phyloP scores from a whole-genome alignment of 192 early-diverging fungal species.

The Entrophospora sp. region DNA sequence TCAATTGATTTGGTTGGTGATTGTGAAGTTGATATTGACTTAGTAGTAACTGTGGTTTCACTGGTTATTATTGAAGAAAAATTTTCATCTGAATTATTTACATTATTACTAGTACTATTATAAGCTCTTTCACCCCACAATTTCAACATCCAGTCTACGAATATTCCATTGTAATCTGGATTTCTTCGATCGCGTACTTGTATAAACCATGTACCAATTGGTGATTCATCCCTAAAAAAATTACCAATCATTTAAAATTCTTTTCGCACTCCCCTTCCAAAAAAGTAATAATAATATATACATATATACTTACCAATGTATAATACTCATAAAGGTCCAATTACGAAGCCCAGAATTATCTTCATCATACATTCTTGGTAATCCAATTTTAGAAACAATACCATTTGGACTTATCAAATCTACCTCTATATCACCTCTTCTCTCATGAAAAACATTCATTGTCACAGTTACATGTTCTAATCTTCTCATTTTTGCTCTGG shows the following conservation, averaged over 20 bases:
- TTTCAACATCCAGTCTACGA: conserved; percentile 59
- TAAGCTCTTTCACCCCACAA: conserved; percentile 71
- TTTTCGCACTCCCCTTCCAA: too few species aligned
- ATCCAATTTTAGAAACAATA: conserved; percentile 59
- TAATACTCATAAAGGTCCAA: conserved; percentile 96
- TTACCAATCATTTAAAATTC: background rate
- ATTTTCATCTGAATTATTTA: too few species aligned
- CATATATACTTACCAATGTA: conserved; percentile 70
- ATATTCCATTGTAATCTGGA: conserved; percentile 41
- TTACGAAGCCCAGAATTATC: conserved; percentile 59
- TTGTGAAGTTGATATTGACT: too few species aligned
- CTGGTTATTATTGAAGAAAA: too few species aligned
- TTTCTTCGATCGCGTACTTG: conserved; percentile 55
- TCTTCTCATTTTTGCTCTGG: conserved; percentile 32
- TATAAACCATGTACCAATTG: conserved; percentile 75
- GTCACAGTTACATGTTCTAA: conserved; percentile 87
- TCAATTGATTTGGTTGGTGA: too few species aligned
- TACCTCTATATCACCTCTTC: conserved; percentile 82
- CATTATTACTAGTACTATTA: too few species aligned
- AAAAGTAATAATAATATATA: background rate
- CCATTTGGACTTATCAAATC: conserved; percentile 66
- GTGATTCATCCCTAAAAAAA: conserved; percentile 72
- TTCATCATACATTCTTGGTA: conserved; percentile 52
- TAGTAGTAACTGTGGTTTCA: too few species aligned
- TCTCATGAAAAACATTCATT: conserved; percentile 69